phyloP scores from a whole-genome alignment of 176 grass and related monocot genomes.

The Sorghum bicolor region Sorghum_bicolor_NCBIv3 NC_012874.2:936001-936500 shows the following conservation, averaged over 20 bases:
- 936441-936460: not conserved
- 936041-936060: too few relatives aligned
- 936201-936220: too few relatives aligned
- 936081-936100: too few relatives aligned
- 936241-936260: not conserved
- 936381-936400: not conserved
- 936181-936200: not conserved
- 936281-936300: not conserved
- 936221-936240: not conserved
- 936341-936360: not conserved
- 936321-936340: not conserved
- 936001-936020: too few relatives aligned
- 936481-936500: not conserved
- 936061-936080: too few relatives aligned
- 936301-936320: not conserved
- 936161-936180: too few relatives aligned
- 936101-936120: not conserved
- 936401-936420: not conserved
- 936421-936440: not conserved
- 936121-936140: too few relatives aligned
- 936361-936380: not conserved
- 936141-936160: not conserved
- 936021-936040: too few relatives aligned
- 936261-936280: too few relatives aligned
- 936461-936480: not conserved